Evolutionary conservation across 495 filamentous ascomycete species (phyloP).

Genomic region (Tuber borchii): DNA sequence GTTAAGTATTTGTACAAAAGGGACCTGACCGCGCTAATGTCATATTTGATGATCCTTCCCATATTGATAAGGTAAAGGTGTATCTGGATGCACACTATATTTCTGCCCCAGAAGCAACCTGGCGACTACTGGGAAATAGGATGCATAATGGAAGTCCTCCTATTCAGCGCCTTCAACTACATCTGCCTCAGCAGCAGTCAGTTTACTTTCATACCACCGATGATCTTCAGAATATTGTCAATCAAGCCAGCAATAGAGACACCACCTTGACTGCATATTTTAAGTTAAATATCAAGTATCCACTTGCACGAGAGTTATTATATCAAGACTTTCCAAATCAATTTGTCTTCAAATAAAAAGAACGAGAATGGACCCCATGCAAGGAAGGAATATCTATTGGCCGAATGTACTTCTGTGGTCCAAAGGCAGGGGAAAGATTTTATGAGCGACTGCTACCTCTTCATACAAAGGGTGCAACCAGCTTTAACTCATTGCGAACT

Average conservation of each 20-base stretch:
- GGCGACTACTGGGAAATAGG: neutral
- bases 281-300: neutral
- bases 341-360: neutral
- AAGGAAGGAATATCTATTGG: neutral
- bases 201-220: neutral
- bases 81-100: neutral
- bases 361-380: neutral
- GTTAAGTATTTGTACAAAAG: neutral
- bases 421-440: neutral
- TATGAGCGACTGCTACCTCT: neutral
- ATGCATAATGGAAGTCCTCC: neutral
- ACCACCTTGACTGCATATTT: neutral
- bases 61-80: neutral
- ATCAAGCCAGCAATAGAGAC: neutral
- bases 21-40: neutral
- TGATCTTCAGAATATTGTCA: neutral
- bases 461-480: neutral
- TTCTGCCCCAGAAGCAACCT: neutral
- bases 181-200: neutral
- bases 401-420: neutral
- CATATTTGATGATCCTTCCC: neutral
- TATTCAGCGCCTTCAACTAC: neutral
- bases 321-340: neutral
- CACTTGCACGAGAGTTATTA: neutral
- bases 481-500: neutral